Conservation (phyloP, 2,329 filamentous ascomycete genomes). For the Shiraia bambusicola region DNA sequence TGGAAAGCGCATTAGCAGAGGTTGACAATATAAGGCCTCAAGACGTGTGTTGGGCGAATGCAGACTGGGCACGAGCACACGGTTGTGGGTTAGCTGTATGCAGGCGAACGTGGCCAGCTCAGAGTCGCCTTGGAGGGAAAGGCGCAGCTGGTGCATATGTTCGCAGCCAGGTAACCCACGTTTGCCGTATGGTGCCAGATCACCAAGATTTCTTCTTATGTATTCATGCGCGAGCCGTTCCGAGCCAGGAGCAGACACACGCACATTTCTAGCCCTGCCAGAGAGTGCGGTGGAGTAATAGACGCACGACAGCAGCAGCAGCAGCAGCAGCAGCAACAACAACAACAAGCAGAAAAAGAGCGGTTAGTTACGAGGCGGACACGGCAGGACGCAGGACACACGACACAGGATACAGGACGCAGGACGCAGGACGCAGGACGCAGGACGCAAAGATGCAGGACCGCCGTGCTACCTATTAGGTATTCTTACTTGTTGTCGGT, state of each 20-base stretch:
- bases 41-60: slow-evolving; percentile 44
- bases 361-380: slow-evolving; percentile 1
- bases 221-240: slow-evolving; percentile 41
- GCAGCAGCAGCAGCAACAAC: too few species aligned
- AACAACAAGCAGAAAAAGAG: slow-evolving; percentile 7
- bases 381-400: slow-evolving; percentile 23
- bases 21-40: slow-evolving; percentile 40
- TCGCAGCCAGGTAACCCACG: slow-evolving; percentile 36
- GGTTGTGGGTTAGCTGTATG: slow-evolving; percentile 41
- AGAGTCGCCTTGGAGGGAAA: slow-evolving; percentile 38
- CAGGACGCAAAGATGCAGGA: slow-evolving; percentile 11
- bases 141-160: slow-evolving; percentile 33
- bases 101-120: slow-evolving; percentile 42
- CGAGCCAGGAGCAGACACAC: slow-evolving; percentile 11
- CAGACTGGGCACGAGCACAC: slow-evolving; percentile 40
- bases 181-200: slow-evolving; percentile 42
- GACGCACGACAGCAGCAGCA: slow-evolving; percentile 15
- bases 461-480: slow-evolving; percentile 4
- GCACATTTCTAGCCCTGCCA: slow-evolving; percentile 12
- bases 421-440: slow-evolving; percentile 20
- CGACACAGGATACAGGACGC: slow-evolving; percentile 12
- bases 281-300: slow-evolving; percentile 15
- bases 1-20: slow-evolving; percentile 42
- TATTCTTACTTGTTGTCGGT: too few species aligned
- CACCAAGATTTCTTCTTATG: slow-evolving; percentile 30